Base-by-base conservation (phyloP, 202 grass and related monocot genomes). In the Tripidium arundinaceum region DNA sequence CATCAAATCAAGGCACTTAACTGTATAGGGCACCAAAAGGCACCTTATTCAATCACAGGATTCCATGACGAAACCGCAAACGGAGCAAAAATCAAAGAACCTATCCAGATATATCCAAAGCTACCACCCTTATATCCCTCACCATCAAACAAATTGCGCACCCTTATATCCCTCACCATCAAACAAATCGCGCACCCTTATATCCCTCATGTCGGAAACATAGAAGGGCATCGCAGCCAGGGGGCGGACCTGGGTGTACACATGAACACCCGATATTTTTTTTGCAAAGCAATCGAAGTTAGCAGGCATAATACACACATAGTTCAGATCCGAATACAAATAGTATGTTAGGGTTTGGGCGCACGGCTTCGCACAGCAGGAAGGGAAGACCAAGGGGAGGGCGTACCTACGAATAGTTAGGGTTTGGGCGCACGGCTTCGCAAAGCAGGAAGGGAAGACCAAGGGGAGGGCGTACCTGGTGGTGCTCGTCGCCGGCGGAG, bases 111-210 rank as follows among this genome's bases (percentile, higher is more conserved):
- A 69, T 33, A 80, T 7, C 11, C 19, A 50, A 70, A 63, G 50
- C 8, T 40, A 47, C 28, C 49, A 18, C 19, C 39, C 34, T 8
- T 75, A 18, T 42, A 84, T 60, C 27, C 26, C 13, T 19, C 41
- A 8, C 0, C 28, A 7, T 21, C 42, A 24, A 37, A 88, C 26
- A 58, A 59, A 71, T 75, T 33, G n/a, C 13, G 31, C 49, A 18
- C 11, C 39, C 26, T 8, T 75, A 18, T 33, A 81, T 60, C 27
- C 26, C 13, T 19, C 41, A 6, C 0, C 28, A 7, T 16, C 42
- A 24, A 37, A 88, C 26, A 58, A 49, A 71, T 75, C 33, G n/a
- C 13, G 71, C 33, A n/a, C n/a, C n/a, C n/a, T n/a, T n/a, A n/a
- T n/a, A n/a, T n/a, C n/a, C n/a, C n/a, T n/a, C n/a, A n/a, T 33